A percentile compares a stretch with the other conserved stretches of the same genome.
Evolutionary conservation across 495 filamentous ascomycete species (phyloP).

Genomic region (Neurospora pannonica): DNA sequence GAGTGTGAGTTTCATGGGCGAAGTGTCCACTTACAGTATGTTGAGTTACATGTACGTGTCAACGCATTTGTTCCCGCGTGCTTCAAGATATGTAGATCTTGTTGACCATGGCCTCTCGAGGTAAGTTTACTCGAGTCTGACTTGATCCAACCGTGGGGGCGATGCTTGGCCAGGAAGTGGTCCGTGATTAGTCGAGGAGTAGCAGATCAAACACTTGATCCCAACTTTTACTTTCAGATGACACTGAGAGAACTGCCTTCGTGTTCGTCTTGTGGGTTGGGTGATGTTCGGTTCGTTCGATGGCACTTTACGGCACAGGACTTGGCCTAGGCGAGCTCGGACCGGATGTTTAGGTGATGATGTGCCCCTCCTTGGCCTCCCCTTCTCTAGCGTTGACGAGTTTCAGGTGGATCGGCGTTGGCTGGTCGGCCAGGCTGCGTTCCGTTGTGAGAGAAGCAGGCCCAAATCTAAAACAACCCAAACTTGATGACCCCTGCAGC

Average conservation of each 20-base stretch:
- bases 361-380: slow-evolving; percentile 11
- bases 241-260: not conserved
- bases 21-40: not conserved
- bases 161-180: not conserved
- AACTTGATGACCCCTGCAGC: not conserved
- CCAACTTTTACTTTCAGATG: not conserved
- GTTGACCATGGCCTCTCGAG: not conserved
- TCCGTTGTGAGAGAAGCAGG: not conserved
- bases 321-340: not conserved
- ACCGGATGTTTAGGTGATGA: slow-evolving; percentile 2
- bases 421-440: not conserved
- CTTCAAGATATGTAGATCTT: not conserved
- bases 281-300: not conserved
- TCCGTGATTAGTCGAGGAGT: not conserved
- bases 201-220: not conserved
- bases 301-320: not conserved
- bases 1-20: not conserved
- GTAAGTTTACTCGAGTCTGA: not conserved
- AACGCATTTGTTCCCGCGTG: not conserved
- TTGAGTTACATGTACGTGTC: not conserved
- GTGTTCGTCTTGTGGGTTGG: not conserved
- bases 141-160: not conserved
- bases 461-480: not conserved
- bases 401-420: slow-evolving; percentile 18
- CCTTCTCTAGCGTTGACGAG: slow-evolving; percentile 19